Conservation (phyloP, 371 early-diverging fungal genomes). For the Apophysomyces ossiformis region DNA sequence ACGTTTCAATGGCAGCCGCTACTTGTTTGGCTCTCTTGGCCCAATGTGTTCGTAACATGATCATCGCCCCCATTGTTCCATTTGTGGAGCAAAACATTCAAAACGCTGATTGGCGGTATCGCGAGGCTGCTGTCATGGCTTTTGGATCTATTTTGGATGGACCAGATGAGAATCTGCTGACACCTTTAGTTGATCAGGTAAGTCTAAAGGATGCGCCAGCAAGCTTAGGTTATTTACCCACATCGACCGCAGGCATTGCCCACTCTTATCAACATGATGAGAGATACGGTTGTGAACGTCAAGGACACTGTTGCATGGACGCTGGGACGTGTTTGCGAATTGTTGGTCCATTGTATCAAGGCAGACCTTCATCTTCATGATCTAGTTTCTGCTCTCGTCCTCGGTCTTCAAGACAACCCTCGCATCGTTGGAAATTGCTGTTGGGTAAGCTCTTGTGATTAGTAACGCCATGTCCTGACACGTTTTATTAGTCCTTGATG, state of each 20-base stretch:
- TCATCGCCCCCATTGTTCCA: slow-evolving; percentile 84
- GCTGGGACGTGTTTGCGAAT: slow-evolving; percentile 88
- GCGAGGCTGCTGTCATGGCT: slow-evolving; percentile 97
- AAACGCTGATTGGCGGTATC: slow-evolving; percentile 86
- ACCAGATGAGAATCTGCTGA: slow-evolving; percentile 69
- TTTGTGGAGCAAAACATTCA: slow-evolving; percentile 89
- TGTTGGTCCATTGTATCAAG: slow-evolving; percentile 73
- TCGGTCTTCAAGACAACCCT: slow-evolving; percentile 82
- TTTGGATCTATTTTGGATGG: slow-evolving; percentile 98
- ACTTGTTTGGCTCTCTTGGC: slow-evolving; percentile 91
- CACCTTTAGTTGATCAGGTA: slow-evolving; percentile 77
- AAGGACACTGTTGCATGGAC: slow-evolving; percentile 98
- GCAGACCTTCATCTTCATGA: slow-evolving; percentile 74
- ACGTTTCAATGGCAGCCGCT: slow-evolving; percentile 95
- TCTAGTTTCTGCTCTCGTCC: slow-evolving; percentile 77
- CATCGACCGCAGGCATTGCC: slow-evolving; percentile 68
- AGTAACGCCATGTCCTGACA: not conserved
- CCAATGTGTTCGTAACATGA: slow-evolving; percentile 75
- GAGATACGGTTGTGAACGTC: slow-evolving; percentile 83
- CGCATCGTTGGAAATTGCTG: slow-evolving; percentile 93
- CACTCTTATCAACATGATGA: slow-evolving; percentile 86
- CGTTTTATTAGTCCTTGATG: slow-evolving; percentile 71
- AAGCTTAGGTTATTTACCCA: not conserved
- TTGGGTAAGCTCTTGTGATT: slow-evolving; percentile 53
- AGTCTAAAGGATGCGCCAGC: not conserved